Percentiles rank a stretch among this genome's conserved stretches.
These are phyloP conservation scores for Rhamnella rubrinervis DNA, from an alignment of 331 rosid genomes.

Conservation along the genomic window DNA sequence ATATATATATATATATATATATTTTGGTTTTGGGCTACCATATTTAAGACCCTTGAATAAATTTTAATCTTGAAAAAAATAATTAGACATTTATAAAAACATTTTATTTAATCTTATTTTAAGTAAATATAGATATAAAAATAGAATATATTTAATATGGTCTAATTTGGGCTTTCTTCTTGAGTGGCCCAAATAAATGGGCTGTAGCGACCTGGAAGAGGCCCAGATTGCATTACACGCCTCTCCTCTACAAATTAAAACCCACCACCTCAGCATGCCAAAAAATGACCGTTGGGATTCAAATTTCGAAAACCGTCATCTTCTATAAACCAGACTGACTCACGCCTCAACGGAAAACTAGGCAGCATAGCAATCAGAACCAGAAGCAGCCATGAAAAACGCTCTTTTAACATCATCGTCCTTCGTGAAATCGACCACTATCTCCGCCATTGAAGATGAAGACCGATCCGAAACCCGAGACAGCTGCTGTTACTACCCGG, in stretches of 20 bases:
- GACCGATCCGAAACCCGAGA: slow-evolving; percentile 41
- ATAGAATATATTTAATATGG: too few species aligned
- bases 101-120: too few species aligned
- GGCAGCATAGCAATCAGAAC: not conserved
- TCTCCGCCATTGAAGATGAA: slow-evolving; percentile 42
- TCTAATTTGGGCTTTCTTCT: too few species aligned
- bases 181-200: too few species aligned
- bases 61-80: too few species aligned
- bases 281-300: slow-evolving; percentile 54
- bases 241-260: not conserved
- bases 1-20: too few species aligned
- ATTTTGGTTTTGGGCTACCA: too few species aligned
- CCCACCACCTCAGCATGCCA: not conserved
- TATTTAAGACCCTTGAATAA: too few species aligned
- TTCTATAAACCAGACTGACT: not conserved
- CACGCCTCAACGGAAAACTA: not conserved
- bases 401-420: slow-evolving; percentile 18
- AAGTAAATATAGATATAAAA: too few species aligned
- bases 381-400: slow-evolving; percentile 40
- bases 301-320: slow-evolving; percentile 39
- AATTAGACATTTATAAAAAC: too few species aligned
- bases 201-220: too few species aligned
- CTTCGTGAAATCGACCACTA: slow-evolving; percentile 37
- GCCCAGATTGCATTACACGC: too few species aligned
- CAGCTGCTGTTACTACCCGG: slow-evolving; percentile 68